Base-by-base conservation (phyloP, 768 basidiomycete species). In the Auricularia sp. region DNA sequence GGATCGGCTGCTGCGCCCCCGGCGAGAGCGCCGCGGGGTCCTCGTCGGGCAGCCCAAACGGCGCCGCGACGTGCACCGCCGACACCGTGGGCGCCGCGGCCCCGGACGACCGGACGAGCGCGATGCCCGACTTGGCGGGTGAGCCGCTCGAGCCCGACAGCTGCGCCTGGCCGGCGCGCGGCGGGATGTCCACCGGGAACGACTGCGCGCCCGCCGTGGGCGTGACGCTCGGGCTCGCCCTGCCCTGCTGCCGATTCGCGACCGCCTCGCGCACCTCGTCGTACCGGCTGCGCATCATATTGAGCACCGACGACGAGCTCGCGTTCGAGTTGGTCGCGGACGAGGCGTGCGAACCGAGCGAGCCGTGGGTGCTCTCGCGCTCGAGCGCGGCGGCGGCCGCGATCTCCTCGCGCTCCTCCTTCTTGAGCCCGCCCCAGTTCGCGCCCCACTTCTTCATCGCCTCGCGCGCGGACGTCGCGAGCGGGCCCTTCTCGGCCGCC, bases 361-460 rank as follows among this genome's bases (percentile, higher is more conserved):
- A 29, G 29, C 29, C 29, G 29, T 29, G 29, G 58, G 33, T 21
- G 54, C 36, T 16, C 47, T 64, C 68, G 69, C 63, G 64, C 58
- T 68, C 73, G 63, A 68, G 73, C 58, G 66, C 62, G 61, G 29
- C 18, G 37, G 11, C 37, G 2, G 13, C 54, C 35, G 7, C 62
- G 42, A 29, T 29, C 29, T 54, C 29, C 36, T 39, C 54, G n/a
- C 58, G 61, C 11, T 59, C 66, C 63, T 67, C 85, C 73, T 83
- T 87, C 76, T 81, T 85, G 29, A 29, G 29, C 73, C 73, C 72
- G 4, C 72, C 72, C 88, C 92, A 94, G 65, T 85, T 92, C 34
- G 86, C 87, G 29, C 93, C 87, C 93, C 93, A 96, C 73, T 96
- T 96, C 66, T 88, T 86, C 81, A 97, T 88, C 8, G 90, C 83